A percentile compares a stretch with the other conserved stretches of the same genome.
Conservation (phyloP, 768 basidiomycete genomes). For the Floccularia luteovirens region DNA sequence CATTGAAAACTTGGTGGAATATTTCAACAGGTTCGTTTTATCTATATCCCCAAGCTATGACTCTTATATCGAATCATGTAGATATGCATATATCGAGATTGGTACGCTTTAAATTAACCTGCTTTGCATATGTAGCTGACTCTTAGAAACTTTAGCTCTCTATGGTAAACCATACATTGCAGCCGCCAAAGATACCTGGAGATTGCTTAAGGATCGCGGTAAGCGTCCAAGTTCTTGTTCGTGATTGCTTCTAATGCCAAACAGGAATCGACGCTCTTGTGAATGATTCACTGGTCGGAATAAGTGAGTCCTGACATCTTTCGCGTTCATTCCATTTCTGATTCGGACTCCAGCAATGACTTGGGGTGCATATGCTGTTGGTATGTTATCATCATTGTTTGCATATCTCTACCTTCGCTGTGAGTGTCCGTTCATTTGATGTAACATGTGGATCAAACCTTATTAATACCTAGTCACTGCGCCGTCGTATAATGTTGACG, state of each 20-base stretch:
- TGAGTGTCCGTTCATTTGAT: constrained; percentile 24
- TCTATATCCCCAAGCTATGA: background rate
- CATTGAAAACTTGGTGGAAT: constrained; percentile 62
- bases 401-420: constrained; percentile 71
- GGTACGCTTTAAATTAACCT: constrained; percentile 30
- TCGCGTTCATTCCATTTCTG: background rate
- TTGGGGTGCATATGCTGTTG: constrained; percentile 76
- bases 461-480: constrained; percentile 53
- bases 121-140: background rate
- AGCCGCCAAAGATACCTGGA: constrained; percentile 83
- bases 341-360: constrained; percentile 41
- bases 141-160: constrained; percentile 36
- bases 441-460: background rate
- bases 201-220: constrained; percentile 67
- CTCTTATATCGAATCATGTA: constrained; percentile 9
- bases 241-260: constrained; percentile 10
- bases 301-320: constrained; percentile 40
- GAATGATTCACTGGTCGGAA: constrained; percentile 77
- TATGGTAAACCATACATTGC: constrained; percentile 80
- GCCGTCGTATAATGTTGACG: constrained; percentile 65
- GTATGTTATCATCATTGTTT: constrained; percentile 68
- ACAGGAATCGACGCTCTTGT: constrained; percentile 68
- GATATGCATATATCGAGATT: constrained; percentile 82
- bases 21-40: constrained; percentile 60
- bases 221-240: constrained; percentile 7